Evolutionary conservation across 257 asterid genomes (phyloP).

Genomic region (Jaltomata sinuosa): DNA sequence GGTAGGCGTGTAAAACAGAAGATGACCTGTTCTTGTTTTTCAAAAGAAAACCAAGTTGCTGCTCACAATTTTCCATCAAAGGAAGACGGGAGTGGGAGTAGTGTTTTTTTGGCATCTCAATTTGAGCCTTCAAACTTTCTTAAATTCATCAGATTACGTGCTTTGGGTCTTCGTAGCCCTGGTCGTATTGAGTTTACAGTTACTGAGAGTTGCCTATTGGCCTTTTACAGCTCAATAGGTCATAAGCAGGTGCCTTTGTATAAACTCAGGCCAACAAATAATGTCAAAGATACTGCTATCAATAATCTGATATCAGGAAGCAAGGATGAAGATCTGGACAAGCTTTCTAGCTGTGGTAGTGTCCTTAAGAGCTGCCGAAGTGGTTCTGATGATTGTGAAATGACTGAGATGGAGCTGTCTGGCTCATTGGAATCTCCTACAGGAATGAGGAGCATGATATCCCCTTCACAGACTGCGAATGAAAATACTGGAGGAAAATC

Average conservation of each 20-base stretch:
- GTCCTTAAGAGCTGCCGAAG: background rate
- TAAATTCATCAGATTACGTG: slow-evolving; percentile 31
- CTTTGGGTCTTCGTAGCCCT: slow-evolving; percentile 22
- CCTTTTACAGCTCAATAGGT: slow-evolving; percentile 59
- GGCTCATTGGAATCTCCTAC: background rate
- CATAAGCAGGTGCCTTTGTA: slow-evolving; percentile 57
- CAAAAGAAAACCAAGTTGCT: slow-evolving; percentile 22
- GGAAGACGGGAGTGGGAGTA: slow-evolving; percentile 6
- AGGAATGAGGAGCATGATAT: background rate
- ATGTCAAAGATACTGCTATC: background rate
- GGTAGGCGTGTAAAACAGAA: slow-evolving; percentile 45
- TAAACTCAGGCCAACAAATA: slow-evolving; percentile 29
- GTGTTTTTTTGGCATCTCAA: slow-evolving; percentile 25
- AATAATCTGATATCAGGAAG: background rate
- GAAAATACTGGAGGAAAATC: background rate
- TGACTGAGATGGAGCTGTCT: background rate
- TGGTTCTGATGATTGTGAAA: slow-evolving; percentile 10
- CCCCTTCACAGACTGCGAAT: background rate
- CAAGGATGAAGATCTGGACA: slow-evolving; percentile 6
- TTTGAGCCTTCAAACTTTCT: slow-evolving; percentile 43
- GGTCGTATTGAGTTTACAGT: slow-evolving; percentile 34
- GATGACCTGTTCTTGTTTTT: slow-evolving; percentile 67
- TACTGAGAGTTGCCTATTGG: slow-evolving; percentile 39
- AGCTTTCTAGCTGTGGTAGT: background rate
- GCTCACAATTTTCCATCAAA: slow-evolving; percentile 1